Conservation (phyloP, 192 early-diverging fungal genomes). For the Phlyctochytrium arcticum region DNA sequence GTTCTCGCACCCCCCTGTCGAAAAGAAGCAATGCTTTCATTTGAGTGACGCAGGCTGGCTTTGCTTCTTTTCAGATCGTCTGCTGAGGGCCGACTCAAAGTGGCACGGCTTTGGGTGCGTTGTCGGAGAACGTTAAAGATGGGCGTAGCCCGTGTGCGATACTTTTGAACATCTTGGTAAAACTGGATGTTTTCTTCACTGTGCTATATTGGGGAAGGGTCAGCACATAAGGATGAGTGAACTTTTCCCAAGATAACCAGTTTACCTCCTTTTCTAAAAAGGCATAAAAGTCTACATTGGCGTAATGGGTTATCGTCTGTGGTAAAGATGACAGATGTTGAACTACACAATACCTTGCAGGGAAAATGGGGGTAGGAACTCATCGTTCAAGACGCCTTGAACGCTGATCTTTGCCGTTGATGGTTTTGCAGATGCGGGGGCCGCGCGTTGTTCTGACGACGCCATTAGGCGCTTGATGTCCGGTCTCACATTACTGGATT, state of each 20-base stretch:
- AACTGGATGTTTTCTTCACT: conserved; percentile 20
- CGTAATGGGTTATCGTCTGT: no score
- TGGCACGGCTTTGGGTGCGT: not conserved
- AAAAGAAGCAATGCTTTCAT: not conserved
- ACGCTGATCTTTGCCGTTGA: conserved; percentile 1
- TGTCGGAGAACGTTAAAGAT: not conserved
- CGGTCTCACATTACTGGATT: no score
- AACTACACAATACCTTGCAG: no score
- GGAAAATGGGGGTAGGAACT: conserved; percentile 4
- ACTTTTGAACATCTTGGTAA: not conserved
- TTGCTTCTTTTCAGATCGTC: not conserved
- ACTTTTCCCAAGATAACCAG: not conserved
- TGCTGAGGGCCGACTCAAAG: not conserved
- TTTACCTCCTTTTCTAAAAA: conserved; percentile 6
- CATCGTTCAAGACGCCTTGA: conserved; percentile 3
- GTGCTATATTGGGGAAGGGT: not conserved
- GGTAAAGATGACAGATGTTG: no score
- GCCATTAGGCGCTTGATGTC: no score
- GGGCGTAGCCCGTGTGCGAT: not conserved
- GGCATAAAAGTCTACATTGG: conserved; percentile 6
- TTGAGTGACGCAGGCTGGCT: not conserved
- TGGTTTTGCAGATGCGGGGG: no score
- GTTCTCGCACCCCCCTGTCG: no score
- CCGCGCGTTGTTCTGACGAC: no score
- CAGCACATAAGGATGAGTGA: no score